Conservation (phyloP, 1,284 basidiomycete species). For the Naganishia sp. region DNA sequence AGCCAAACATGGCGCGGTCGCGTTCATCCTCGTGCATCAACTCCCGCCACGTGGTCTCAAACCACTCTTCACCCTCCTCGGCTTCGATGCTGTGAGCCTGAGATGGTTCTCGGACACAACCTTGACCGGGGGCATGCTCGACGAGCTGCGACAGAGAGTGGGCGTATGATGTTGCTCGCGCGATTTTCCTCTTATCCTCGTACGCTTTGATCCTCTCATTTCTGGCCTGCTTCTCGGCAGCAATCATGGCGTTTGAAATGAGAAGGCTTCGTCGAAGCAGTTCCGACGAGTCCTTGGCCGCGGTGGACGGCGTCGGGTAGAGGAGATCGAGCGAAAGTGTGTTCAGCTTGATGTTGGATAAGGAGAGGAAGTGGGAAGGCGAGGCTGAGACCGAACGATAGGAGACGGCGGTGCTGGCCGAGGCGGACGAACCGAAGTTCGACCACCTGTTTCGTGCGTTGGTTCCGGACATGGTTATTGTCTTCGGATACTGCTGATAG, state of each 20-base stretch:
- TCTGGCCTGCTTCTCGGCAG: slow-evolving; percentile 23
- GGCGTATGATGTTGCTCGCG: slow-evolving; percentile 4
- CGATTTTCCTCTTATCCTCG: slow-evolving; percentile 22
- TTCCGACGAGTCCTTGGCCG: slow-evolving; percentile 25
- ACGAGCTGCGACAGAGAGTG: neutral
- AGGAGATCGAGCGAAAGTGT: slow-evolving; percentile 36
- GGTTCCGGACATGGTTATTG: slow-evolving; percentile 4
- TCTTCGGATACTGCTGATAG: neutral
- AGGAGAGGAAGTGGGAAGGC: slow-evolving; percentile 34
- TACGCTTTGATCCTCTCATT: slow-evolving; percentile 6
- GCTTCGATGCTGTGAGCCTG: slow-evolving; percentile 5
- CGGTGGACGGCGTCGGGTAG: slow-evolving; percentile 9
- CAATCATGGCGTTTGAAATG: slow-evolving; percentile 22
- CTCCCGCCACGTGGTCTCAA: slow-evolving; percentile 19
- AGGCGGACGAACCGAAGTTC: slow-evolving; percentile 16
- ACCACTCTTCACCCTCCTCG: slow-evolving; percentile 26
- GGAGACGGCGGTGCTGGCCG: neutral
- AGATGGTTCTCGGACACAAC: neutral
- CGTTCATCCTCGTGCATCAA: slow-evolving; percentile 23
- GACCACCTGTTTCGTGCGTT: slow-evolving; percentile 16
- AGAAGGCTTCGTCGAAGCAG: slow-evolving; percentile 21
- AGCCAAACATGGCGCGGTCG: slow-evolving; percentile 4
- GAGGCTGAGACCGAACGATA: slow-evolving; percentile 24
- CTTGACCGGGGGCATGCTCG: neutral
- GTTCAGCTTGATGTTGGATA: slow-evolving; percentile 40